These are phyloP conservation scores for Candida taoyuanica DNA, from an alignment of 805 yeast genomes.

Conservation along the genomic window DNA sequence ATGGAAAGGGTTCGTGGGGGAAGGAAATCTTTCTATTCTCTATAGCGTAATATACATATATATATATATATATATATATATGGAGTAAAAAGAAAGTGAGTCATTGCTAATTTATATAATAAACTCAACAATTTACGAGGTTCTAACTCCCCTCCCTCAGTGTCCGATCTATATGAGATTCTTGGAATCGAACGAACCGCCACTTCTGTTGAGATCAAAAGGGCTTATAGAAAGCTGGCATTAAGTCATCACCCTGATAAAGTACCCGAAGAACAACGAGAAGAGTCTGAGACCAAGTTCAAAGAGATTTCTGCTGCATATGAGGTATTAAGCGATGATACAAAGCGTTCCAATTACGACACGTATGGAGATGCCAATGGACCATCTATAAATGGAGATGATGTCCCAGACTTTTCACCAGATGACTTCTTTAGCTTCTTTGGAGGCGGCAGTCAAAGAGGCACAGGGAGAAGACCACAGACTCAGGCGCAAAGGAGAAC, in stretches of 20 bases:
- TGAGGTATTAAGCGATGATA: slow-evolving; percentile 72
- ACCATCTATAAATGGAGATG: slow-evolving; percentile 8
- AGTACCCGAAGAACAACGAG: slow-evolving; percentile 61
- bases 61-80: too few species aligned
- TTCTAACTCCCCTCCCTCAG: too few species aligned
- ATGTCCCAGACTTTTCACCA: slow-evolving; percentile 41
- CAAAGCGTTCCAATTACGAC: slow-evolving; percentile 55
- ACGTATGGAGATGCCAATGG: slow-evolving; percentile 42
- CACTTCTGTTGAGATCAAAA: slow-evolving; percentile 65
- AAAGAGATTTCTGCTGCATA: slow-evolving; percentile 86
- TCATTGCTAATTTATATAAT: too few species aligned
- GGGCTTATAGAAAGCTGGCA: slow-evolving; percentile 83
- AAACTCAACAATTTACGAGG: too few species aligned
- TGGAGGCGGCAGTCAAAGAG: slow-evolving; percentile 5
- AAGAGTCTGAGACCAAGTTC: slow-evolving; percentile 69
- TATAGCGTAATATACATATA: too few species aligned
- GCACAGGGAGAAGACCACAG: slow-evolving; percentile 4
- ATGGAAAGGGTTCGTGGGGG: too few species aligned
- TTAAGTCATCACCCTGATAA: slow-evolving; percentile 87
- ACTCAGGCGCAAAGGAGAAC: slow-evolving; percentile 35
- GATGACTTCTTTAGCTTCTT: slow-evolving; percentile 78
- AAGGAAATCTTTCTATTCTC: too few species aligned
- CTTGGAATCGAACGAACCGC: slow-evolving; percentile 69
- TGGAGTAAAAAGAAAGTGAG: too few species aligned
- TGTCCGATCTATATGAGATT: slow-evolving; percentile 46